Conservation (phyloP, 2,329 filamentous ascomycete species). For the Diaporthe eres region DNA sequence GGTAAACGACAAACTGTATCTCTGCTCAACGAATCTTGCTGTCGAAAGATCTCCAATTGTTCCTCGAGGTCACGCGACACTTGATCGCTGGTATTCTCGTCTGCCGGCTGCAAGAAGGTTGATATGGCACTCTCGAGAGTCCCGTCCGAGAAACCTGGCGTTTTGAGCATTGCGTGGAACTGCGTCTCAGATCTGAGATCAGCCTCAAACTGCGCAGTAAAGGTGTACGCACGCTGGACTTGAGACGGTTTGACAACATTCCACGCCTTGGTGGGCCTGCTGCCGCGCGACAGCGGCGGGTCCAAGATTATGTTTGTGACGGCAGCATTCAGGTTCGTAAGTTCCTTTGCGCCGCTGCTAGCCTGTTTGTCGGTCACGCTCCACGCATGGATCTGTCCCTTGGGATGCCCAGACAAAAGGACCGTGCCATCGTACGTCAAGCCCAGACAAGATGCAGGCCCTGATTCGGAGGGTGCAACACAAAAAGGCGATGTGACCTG, state of each 20-base stretch:
- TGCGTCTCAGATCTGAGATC: conserved; percentile 56
- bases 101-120: conserved; percentile 56
- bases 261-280: conserved; percentile 62
- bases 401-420: conserved; percentile 84
- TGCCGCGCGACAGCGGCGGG: conserved; percentile 65
- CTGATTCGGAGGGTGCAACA: conserved; percentile 73
- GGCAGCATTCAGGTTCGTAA: conserved; percentile 82
- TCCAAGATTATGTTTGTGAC: conserved; percentile 87
- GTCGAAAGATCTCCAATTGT: conserved; percentile 56
- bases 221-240: conserved; percentile 73
- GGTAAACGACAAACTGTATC: conserved; percentile 49
- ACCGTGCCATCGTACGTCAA: conserved; percentile 87
- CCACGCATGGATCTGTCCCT: conserved; percentile 86
- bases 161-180: conserved; percentile 61
- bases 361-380: conserved; percentile 72
- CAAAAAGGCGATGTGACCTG: conserved; percentile 69
- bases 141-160: conserved; percentile 62
- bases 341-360: conserved; percentile 74
- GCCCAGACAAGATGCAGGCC: conserved; percentile 76
- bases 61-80: conserved; percentile 55
- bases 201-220: conserved; percentile 74
- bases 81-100: conserved; percentile 51
- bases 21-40: conserved; percentile 54
- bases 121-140: conserved; percentile 65
- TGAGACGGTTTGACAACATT: conserved; percentile 86